These are phyloP conservation scores for Ceratocystis variospora DNA, from an alignment of 2,329 filamentous ascomycete genomes.

Conservation along the genomic window DNA sequence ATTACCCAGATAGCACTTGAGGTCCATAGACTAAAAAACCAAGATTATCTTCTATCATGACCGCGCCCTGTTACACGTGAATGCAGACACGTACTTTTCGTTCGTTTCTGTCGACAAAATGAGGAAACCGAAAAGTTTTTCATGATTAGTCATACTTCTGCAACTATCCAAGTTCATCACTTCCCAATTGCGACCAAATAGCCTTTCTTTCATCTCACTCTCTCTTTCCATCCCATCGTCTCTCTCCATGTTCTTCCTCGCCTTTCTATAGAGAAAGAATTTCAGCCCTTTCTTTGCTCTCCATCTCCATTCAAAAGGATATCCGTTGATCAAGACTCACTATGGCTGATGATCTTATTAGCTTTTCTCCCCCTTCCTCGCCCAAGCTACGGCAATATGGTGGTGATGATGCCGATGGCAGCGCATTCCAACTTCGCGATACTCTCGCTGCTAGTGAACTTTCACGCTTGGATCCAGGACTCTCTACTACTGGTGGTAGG, in stretches of 20 bases:
- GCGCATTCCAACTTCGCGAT: not conserved
- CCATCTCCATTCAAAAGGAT: not conserved
- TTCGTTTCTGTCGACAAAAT: not conserved
- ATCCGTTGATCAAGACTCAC: not conserved
- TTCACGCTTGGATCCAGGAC: too few relatives aligned
- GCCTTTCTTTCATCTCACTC: not conserved
- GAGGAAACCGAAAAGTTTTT: not conserved
- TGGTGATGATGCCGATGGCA: not conserved
- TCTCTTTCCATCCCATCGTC: not conserved
- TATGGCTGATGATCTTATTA: slow-evolving; percentile 4
- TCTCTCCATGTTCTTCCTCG: not conserved
- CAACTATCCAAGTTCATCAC: not conserved
- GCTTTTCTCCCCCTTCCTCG: not conserved
- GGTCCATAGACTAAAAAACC: not conserved
- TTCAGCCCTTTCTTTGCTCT: not conserved
- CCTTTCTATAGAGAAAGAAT: not conserved
- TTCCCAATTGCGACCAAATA: not conserved
- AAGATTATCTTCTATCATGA: not conserved
- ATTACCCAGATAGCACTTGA: not conserved
- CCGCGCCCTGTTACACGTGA: not conserved
- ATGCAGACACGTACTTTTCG: not conserved
- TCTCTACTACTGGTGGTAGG: too few relatives aligned
- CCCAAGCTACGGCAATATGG: not conserved
- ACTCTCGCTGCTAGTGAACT: too few relatives aligned
- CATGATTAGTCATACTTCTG: not conserved